Conservation (phyloP, 2,329 filamentous ascomycete genomes). For the Cyphellophora attinorum region DNA sequence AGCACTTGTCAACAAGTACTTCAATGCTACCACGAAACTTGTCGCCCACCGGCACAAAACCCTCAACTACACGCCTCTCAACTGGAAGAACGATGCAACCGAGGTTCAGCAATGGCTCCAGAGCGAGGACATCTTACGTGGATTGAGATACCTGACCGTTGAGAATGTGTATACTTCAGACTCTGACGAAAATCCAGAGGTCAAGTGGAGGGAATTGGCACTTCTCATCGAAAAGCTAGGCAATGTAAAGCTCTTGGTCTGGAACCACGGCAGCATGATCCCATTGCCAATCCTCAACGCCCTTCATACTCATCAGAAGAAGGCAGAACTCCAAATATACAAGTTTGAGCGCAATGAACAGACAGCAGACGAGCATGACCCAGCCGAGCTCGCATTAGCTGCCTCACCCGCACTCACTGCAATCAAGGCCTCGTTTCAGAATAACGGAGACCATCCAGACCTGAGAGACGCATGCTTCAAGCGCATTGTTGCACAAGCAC, state of each 20-base stretch:
- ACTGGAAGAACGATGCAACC: neutral
- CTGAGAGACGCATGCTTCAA: conserved; percentile 2
- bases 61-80: neutral
- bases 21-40: conserved; percentile 7
- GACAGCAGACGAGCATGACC: conserved; percentile 1
- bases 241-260: conserved; percentile 10
- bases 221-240: neutral
- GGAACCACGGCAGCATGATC: conserved; percentile 3
- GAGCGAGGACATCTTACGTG: neutral
- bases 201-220: neutral
- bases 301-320: conserved; percentile 9
- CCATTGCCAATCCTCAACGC: conserved; percentile 3
- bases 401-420: neutral
- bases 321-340: conserved; percentile 7
- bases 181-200: neutral
- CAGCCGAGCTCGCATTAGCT: conserved; percentile 1
- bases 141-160: neutral
- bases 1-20: conserved; percentile 7
- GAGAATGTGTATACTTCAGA: neutral
- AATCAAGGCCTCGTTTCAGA: neutral
- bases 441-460: neutral
- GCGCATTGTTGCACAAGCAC: conserved; percentile 6
- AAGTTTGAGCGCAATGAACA: conserved; percentile 1
- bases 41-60: conserved; percentile 8
- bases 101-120: neutral